Conservation (phyloP, 352 stramenopile genomes). For the Paralagenidium karlingii region DNA sequence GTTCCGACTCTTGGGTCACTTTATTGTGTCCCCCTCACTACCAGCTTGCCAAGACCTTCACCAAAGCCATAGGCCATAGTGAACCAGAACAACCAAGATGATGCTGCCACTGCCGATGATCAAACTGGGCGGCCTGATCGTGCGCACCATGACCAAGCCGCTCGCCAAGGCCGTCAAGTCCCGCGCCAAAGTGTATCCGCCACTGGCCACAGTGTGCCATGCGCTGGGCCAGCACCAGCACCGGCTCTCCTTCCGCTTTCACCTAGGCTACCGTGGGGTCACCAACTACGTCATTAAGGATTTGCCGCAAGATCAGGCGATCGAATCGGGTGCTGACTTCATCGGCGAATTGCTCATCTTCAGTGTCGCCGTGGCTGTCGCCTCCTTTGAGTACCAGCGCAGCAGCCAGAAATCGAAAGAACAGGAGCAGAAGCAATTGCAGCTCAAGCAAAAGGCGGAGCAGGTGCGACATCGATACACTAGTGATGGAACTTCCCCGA, state of each 20-base stretch:
- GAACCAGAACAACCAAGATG: too few species aligned
- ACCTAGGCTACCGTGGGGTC: conserved; percentile 73
- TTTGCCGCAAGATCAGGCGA: conserved; percentile 48
- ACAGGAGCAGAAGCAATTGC: conserved; percentile 15
- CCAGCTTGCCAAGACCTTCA: too few species aligned
- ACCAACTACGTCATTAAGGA: conserved; percentile 72
- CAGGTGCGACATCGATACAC: conserved; percentile 11
- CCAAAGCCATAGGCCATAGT: too few species aligned
- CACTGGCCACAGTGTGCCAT: conserved; percentile 45
- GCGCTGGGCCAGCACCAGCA: conserved; percentile 56
- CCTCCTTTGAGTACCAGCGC: conserved; percentile 66
- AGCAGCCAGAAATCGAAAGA: conserved; percentile 29
- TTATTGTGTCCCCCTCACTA: too few species aligned
- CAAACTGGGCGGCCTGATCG: conserved; percentile 70
- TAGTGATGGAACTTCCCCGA: too few species aligned
- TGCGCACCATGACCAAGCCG: conserved; percentile 73
- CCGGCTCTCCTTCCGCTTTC: conserved; percentile 40
- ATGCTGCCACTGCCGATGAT: conserved; percentile 81
- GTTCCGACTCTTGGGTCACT: too few species aligned
- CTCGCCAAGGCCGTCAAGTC: conserved; percentile 84
- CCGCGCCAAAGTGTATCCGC: conserved; percentile 68
- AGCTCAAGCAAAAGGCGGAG: conserved; percentile 29
- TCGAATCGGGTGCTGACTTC: conserved; percentile 65
- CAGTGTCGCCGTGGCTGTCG: conserved; percentile 48
- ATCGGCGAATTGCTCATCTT: conserved; percentile 74